Evolutionary conservation across 345 rosid species (phyloP).

Genomic region (Citrus inodora): DNA sequence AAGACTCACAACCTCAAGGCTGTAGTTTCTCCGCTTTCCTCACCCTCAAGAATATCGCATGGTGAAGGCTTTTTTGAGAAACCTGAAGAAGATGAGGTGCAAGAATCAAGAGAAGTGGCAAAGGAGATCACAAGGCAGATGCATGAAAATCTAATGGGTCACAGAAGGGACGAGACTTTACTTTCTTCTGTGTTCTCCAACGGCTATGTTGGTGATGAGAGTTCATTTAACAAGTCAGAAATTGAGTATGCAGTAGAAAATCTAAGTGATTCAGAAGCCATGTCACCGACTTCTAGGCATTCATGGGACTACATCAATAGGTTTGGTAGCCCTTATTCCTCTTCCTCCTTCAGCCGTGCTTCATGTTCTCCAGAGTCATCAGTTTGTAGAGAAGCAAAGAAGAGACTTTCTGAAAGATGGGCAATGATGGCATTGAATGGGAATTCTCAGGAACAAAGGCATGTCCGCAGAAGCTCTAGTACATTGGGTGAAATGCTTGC

Average conservation of each 20-base stretch:
- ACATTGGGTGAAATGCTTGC: constrained; percentile 97
- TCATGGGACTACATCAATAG: constrained; percentile 83
- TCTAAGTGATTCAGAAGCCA: constrained; percentile 69
- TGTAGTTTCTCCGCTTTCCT: constrained; percentile 42
- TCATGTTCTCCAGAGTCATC: constrained; percentile 91
- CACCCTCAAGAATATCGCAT: constrained; percentile 44
- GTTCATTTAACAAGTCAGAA: constrained; percentile 76
- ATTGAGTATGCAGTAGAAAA: constrained; percentile 55
- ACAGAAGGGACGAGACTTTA: constrained; percentile 67
- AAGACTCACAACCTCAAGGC: constrained; percentile 47
- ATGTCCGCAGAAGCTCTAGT: constrained; percentile 55
- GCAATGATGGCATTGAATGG: constrained; percentile 75
- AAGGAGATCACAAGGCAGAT: constrained; percentile 50
- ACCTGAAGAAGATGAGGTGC: constrained; percentile 48
- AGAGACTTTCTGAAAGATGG: constrained; percentile 93
- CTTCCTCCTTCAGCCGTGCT: constrained; percentile 64
- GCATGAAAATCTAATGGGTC: constrained; percentile 53
- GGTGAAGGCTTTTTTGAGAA: constrained; percentile 42
- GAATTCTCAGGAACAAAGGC: constrained; percentile 47
- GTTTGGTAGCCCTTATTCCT: constrained; percentile 62
- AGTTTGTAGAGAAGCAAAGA: constrained; percentile 74
- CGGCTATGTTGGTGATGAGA: constrained; percentile 80
- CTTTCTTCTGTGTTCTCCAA: constrained; percentile 82
- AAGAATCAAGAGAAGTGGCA: constrained; percentile 61
- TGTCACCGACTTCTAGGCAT: constrained; percentile 75